A percentile compares a stretch with the other conserved stretches of the same genome.
phyloP scores from a whole-genome alignment of 192 early-diverging fungal genomes.

The Coemansia sp. region DNA sequence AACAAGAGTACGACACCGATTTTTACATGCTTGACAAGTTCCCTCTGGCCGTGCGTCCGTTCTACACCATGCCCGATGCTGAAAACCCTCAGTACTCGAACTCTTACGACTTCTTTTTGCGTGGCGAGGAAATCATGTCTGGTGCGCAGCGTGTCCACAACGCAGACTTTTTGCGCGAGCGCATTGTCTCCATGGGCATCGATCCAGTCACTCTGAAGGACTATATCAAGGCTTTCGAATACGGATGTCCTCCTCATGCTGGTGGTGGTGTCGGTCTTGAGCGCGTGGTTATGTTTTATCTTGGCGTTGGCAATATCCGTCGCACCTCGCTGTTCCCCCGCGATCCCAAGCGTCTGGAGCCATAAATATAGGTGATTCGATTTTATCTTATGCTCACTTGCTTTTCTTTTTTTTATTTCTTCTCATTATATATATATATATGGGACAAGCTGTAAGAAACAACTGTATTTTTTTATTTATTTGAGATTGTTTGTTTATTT shows the following conservation, averaged over 20 bases:
- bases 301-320: slow-evolving; percentile 93
- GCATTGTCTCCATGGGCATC: slow-evolving; percentile 73
- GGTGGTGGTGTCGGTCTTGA: slow-evolving; percentile 97
- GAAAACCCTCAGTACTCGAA: slow-evolving; percentile 85
- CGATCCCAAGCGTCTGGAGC: slow-evolving; percentile 89
- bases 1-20: slow-evolving; percentile 93
- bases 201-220: slow-evolving; percentile 80
- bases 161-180: slow-evolving; percentile 72
- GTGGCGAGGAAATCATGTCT: slow-evolving; percentile 97
- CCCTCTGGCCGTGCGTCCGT: slow-evolving; percentile 91
- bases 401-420: too few species aligned
- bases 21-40: slow-evolving; percentile 99
- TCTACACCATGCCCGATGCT: slow-evolving; percentile 99
- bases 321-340: slow-evolving; percentile 92
- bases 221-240: slow-evolving; percentile 95
- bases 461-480: too few species aligned
- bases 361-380: too few species aligned
- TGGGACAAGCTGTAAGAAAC: too few species aligned
- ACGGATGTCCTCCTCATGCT: slow-evolving; percentile 94
- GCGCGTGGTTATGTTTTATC: slow-evolving; percentile 96
- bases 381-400: too few species aligned
- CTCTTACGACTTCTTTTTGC: slow-evolving; percentile 99
- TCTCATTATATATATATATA: too few species aligned
- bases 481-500: too few species aligned
- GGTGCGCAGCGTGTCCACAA: slow-evolving; percentile 99